phyloP scores from a whole-genome alignment of 2,329 filamentous ascomycete species.

The Neofusicoccum laricinum region DNA sequence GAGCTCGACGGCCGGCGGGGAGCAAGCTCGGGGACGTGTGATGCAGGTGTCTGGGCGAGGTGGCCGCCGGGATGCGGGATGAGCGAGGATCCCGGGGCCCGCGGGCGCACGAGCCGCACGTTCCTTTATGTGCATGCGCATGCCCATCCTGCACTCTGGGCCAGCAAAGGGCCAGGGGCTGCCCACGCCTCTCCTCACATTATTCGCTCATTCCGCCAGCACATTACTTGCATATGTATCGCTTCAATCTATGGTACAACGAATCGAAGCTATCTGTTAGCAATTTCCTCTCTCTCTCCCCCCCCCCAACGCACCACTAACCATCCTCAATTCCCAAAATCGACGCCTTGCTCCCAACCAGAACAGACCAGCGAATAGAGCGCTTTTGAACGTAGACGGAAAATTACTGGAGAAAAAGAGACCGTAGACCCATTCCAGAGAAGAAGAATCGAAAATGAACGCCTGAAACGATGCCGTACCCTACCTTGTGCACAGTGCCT shows the following conservation, averaged over 20 bases:
- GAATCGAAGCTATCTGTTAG: slow-evolving; percentile 12
- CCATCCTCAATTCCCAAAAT: background rate
- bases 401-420: background rate
- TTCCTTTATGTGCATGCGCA: background rate
- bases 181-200: background rate
- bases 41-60: slow-evolving; percentile 1
- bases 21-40: slow-evolving; percentile 14
- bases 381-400: background rate
- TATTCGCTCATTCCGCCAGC: background rate
- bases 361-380: background rate
- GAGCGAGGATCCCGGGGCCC: background rate
- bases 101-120: background rate
- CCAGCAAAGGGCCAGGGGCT: background rate
- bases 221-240: background rate
- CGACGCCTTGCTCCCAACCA: slow-evolving; percentile 1
- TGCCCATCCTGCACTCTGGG: background rate
- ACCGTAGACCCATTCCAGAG: background rate
- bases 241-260: slow-evolving; percentile 12
- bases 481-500: background rate
- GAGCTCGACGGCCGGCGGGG: slow-evolving; percentile 12
- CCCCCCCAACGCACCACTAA: background rate
- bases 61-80: slow-evolving; percentile 8
- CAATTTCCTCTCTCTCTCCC: slow-evolving; percentile 7
- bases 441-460: background rate
- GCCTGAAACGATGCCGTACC: slow-evolving; percentile 4